A percentile compares a stretch with the other conserved stretches of the same genome.
These are phyloP conservation scores for Diplotaxis tenuifolia DNA, from an alignment of 345 rosid genomes.

Conservation along the genomic window DNA sequence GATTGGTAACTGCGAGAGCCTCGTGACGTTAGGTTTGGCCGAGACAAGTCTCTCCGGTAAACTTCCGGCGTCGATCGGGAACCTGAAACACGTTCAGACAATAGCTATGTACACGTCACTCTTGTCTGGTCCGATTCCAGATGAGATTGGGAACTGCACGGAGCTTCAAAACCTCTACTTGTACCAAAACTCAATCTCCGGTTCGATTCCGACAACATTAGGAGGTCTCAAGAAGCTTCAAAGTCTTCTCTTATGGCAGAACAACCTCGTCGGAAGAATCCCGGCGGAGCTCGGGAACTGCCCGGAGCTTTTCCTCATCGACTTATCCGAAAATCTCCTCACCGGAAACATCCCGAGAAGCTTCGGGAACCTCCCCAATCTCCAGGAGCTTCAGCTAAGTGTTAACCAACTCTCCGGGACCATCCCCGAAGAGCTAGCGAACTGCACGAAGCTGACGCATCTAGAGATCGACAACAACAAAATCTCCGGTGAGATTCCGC, in stretches of 20 bases:
- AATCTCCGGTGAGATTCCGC: slow-evolving; percentile 77
- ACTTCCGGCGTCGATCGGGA: slow-evolving; percentile 71
- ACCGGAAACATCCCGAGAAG: slow-evolving; percentile 76
- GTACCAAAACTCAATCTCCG: slow-evolving; percentile 86
- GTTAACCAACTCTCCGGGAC: slow-evolving; percentile 80
- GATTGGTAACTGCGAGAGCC: slow-evolving; percentile 79
- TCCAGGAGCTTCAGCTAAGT: slow-evolving; percentile 84
- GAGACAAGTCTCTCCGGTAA: slow-evolving; percentile 90
- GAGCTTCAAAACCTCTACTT: slow-evolving; percentile 79
- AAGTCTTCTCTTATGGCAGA: slow-evolving; percentile 85
- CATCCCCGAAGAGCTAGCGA: slow-evolving; percentile 67
- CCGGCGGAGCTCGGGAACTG: slow-evolving; percentile 72
- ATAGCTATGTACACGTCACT: slow-evolving; percentile 75
- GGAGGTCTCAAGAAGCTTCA: slow-evolving; percentile 80
- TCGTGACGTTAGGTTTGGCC: slow-evolving; percentile 83
- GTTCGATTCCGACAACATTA: slow-evolving; percentile 59
- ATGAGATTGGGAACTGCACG: slow-evolving; percentile 79
- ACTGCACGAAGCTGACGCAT: slow-evolving; percentile 64
- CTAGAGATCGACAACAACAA: slow-evolving; percentile 76
- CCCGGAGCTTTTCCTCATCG: slow-evolving; percentile 60
- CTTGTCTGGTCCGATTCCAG: slow-evolving; percentile 74
- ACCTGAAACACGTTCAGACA: slow-evolving; percentile 67
- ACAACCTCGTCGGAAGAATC: slow-evolving; percentile 76
- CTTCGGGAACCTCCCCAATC: slow-evolving; percentile 71
- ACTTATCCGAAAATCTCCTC: slow-evolving; percentile 75